Evolutionary conservation across 169 alveolate genomes (phyloP).

Genomic region (Cryptosporidium tyzzeri): DNA sequence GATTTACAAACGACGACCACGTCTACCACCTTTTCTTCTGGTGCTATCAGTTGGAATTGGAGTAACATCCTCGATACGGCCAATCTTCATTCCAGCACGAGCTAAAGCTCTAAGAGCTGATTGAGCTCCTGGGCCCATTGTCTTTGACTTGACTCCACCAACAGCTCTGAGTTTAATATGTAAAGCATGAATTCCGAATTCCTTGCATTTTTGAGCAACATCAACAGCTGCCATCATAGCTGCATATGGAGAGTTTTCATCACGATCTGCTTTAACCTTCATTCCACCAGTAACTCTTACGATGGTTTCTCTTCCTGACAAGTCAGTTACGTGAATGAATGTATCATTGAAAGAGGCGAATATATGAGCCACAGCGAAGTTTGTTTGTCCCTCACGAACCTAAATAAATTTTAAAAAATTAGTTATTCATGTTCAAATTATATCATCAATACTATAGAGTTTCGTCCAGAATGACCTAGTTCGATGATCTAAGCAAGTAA

Average conservation of each 20-base stretch:
- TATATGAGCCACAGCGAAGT: slow-evolving; percentile 99
- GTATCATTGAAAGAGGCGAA: slow-evolving; percentile 99
- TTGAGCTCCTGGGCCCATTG: slow-evolving; percentile 99
- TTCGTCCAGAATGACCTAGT: neutral
- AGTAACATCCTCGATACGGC: slow-evolving; percentile 99
- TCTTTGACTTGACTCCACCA: slow-evolving; percentile 96
- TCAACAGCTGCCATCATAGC: slow-evolving; percentile 99
- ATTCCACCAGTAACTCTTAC: slow-evolving; percentile 99
- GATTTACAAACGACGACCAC: slow-evolving; percentile 98
- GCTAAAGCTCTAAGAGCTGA: slow-evolving; percentile 99
- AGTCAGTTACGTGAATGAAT: slow-evolving; percentile 99
- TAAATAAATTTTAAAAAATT: slow-evolving; percentile 25
- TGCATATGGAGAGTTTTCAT: slow-evolving; percentile 99
- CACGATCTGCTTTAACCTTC: slow-evolving; percentile 99
- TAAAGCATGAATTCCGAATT: slow-evolving; percentile 97
- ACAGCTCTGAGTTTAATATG: slow-evolving; percentile 99
- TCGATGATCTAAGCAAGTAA: neutral
- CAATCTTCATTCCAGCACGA: slow-evolving; percentile 98
- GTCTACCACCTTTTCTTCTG: slow-evolving; percentile 98
- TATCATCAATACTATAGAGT: neutral
- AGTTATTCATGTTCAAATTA: neutral
- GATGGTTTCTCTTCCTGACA: slow-evolving; percentile 99
- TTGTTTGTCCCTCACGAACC: slow-evolving; percentile 92
- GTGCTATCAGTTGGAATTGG: slow-evolving; percentile 99
- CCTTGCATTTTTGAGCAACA: slow-evolving; percentile 96